Percentiles rank a stretch among this genome's conserved stretches.
Evolutionary conservation across 208 protist genomes (phyloP).

Genomic region (Jaenimonas drosophilae): DNA sequence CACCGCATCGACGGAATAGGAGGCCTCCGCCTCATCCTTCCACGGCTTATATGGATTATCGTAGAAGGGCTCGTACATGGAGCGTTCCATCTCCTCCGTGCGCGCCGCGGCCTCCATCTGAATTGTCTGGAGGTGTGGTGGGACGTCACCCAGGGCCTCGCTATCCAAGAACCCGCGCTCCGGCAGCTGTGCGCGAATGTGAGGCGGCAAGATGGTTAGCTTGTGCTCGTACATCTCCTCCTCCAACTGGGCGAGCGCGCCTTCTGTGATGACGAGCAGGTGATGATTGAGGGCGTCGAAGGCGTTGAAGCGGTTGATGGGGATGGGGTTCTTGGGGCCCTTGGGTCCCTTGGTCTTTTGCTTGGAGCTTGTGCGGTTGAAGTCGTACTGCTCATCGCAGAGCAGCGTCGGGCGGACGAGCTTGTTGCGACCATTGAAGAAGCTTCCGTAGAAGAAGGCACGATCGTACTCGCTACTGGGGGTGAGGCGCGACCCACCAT

Average conservation of each 20-base stretch:
- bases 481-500: conserved; percentile 80
- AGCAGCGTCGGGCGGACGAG: conserved; percentile 79
- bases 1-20: conserved; percentile 74
- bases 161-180: conserved; percentile 59
- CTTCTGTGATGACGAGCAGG: conserved; percentile 82
- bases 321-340: conserved; percentile 87
- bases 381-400: conserved; percentile 86
- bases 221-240: conserved; percentile 84
- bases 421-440: conserved; percentile 88
- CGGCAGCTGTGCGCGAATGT: conserved; percentile 82
- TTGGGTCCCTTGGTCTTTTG: conserved; percentile 69
- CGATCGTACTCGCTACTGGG: conserved; percentile 81
- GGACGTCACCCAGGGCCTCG: conserved; percentile 58
- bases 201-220: conserved; percentile 71
- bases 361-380: conserved; percentile 68
- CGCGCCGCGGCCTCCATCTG: conserved; percentile 80
- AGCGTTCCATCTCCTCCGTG: conserved; percentile 74
- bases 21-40: conserved; percentile 64
- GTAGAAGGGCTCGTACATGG: conserved; percentile 66
- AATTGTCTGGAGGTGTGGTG: conserved; percentile 54
- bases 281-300: conserved; percentile 81
- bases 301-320: conserved; percentile 87
- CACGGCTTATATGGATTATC: conserved; percentile 86
- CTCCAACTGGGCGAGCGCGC: conserved; percentile 82
- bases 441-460: conserved; percentile 87